Base-by-base conservation (phyloP, 306 rosid species). In the Elaeagnus macrophylla region DNA sequence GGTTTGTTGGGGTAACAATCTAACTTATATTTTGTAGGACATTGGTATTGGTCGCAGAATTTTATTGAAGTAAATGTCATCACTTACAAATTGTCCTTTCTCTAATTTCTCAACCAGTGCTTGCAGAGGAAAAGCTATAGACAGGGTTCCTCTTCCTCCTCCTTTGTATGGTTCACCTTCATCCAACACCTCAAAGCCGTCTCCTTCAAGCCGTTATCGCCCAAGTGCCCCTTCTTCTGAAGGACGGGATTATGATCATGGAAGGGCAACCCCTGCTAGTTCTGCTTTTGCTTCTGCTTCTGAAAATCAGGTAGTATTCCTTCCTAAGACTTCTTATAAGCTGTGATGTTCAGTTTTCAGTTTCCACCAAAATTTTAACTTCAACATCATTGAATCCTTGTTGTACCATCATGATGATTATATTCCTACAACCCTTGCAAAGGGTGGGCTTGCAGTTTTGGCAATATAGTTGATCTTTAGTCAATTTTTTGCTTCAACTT, bases 61-160 rank as follows among this genome's bases (percentile, higher is more conserved):
- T 32, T 25, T 54, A 25, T 56, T 59, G 40, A 48, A 56, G 18
- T 25, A 0, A 17, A 32, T 20, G 62, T 32, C 36, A 41, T 67
- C 67, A 25, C 32, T 50, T 46, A 32, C n/a, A n/a, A n/a, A 60
- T 53, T 55, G 44, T 53, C 20, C 18, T 65, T 14, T 53, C 13
- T 62, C 37, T 15, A 51, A 16, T 46, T 56, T 39, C 61, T 55
- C 39, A 76, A 18, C 39, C 79, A 93, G 95, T 38, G 57, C 73
- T 45, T 60, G 70, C 20, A 71, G 89, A 55, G 95, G 86, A 51
- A 93, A 84, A 48, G 88, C 53, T 37, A 64, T 75, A 53, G 88
- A 84, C 63, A 70, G 99, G 81, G 32, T 79, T 62, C 60, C 96
- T 65, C 95, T 93, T 42, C 99, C 99, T 9, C 95, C 99, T 1